Conservation (phyloP, 495 filamentous ascomycete species). For the Penicillium pancosmium region DNA sequence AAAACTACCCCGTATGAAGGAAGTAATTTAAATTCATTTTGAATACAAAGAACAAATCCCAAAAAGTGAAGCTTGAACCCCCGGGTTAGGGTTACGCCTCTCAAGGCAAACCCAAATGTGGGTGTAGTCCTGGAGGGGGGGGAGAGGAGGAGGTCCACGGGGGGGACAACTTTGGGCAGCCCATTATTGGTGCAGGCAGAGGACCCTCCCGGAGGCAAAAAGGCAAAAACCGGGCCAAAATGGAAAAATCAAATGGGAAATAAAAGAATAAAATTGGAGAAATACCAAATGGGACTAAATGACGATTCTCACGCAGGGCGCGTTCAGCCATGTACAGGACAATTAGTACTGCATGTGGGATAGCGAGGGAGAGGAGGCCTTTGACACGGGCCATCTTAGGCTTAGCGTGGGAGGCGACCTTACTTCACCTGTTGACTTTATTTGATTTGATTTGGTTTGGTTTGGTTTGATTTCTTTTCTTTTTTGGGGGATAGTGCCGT, state of each 20-base stretch:
- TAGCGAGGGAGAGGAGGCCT: constrained; percentile 12
- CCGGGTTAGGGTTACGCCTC: constrained; percentile 12
- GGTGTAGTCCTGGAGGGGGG: constrained; percentile 4
- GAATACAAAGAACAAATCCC: no score
- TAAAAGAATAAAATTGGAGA: not conserved
- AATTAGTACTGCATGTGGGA: constrained; percentile 11
- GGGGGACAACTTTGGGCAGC: constrained; percentile 6
- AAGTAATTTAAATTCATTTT: no score
- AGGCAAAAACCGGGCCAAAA: not conserved
- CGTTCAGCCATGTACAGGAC: constrained; percentile 21
- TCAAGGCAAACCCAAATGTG: constrained; percentile 23
- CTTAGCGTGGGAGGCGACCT: constrained; percentile 28
- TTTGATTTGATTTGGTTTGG: not conserved
- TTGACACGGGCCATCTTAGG: constrained; percentile 32
- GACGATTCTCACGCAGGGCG: constrained; percentile 21
- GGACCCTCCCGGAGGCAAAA: constrained; percentile 15
- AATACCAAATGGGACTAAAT: constrained; percentile 7
- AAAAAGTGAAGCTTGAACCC: constrained; percentile 18
- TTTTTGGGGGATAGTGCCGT: not conserved
- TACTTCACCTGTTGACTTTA: constrained; percentile 14
- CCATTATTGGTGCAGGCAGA: constrained; percentile 17
- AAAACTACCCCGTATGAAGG: no score
- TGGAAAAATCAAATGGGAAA: constrained; percentile 8
- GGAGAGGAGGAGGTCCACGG: constrained; percentile 8
- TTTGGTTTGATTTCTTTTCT: not conserved